These are phyloP conservation scores for Aspergillus sp. DNA, from an alignment of 2,329 filamentous ascomycete species.

Conservation along the genomic window DNA sequence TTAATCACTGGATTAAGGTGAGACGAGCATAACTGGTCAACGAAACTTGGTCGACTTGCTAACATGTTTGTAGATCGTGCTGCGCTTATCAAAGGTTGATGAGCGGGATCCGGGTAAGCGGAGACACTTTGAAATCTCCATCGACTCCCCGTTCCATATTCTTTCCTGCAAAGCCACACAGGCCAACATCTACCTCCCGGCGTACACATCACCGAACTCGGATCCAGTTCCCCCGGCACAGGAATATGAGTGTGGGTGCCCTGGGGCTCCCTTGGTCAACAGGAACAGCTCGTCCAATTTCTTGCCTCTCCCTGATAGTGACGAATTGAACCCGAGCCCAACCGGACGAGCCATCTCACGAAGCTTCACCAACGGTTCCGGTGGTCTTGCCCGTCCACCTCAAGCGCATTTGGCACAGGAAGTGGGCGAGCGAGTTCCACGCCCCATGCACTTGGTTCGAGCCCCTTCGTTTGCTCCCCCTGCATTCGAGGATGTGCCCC, in stretches of 20 bases:
- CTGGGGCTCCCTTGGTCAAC: slow-evolving; percentile 53
- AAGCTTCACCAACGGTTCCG: slow-evolving; percentile 37
- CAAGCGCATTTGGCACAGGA: slow-evolving; percentile 48
- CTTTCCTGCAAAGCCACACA: slow-evolving; percentile 91
- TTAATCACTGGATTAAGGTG: slow-evolving; percentile 96
- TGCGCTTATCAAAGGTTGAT: slow-evolving; percentile 83
- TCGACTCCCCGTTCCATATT: slow-evolving; percentile 91
- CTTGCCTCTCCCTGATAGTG: slow-evolving; percentile 18
- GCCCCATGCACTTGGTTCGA: slow-evolving; percentile 80
- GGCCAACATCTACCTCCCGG: slow-evolving; percentile 78
- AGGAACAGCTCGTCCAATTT: slow-evolving; percentile 21
- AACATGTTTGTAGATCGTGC: slow-evolving; percentile 64
- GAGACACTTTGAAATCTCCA: slow-evolving; percentile 91
- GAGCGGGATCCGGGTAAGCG: slow-evolving; percentile 71
- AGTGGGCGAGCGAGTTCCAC: slow-evolving; percentile 42
- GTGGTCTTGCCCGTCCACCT: slow-evolving; percentile 40
- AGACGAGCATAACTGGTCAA: slow-evolving; percentile 15
- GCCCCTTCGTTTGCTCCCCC: slow-evolving; percentile 84
- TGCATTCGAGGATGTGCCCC: slow-evolving; percentile 75
- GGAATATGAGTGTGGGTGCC: slow-evolving; percentile 62
- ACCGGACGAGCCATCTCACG: slow-evolving; percentile 19
- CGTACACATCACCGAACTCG: slow-evolving; percentile 61
- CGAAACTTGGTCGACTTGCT: slow-evolving; percentile 3
- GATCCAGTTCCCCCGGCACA: slow-evolving; percentile 48
- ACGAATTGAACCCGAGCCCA: slow-evolving; percentile 20